These are phyloP conservation scores for Epichloe glyceriae DNA, from an alignment of 2,329 filamentous ascomycete genomes.

Conservation along the genomic window DNA sequence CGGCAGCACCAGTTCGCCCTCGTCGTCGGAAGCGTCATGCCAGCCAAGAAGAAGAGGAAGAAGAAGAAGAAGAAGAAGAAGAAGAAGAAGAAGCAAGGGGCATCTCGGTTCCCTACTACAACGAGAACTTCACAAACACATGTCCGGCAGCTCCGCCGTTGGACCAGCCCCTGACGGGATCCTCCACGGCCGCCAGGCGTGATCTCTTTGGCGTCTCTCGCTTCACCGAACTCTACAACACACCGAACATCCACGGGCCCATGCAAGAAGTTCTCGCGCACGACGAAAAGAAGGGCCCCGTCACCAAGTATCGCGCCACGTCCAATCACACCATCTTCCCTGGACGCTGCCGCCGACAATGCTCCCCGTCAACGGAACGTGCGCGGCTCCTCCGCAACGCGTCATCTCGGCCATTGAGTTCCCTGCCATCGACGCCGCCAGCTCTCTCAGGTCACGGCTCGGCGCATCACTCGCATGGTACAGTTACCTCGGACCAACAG, in stretches of 20 bases:
- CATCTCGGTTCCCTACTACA: constrained; percentile 23
- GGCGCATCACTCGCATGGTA: constrained; percentile 22
- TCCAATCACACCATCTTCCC: constrained; percentile 75
- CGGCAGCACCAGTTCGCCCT: not conserved
- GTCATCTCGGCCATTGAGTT: constrained; percentile 58
- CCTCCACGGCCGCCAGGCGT: constrained; percentile 61
- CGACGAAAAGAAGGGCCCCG: constrained; percentile 31
- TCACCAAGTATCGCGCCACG: constrained; percentile 33
- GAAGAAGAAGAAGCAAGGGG: not conserved
- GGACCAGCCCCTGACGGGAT: constrained; percentile 55
- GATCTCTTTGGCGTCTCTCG: constrained; percentile 86
- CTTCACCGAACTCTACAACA: constrained; percentile 67
- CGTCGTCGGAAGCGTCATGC: constrained; percentile 5
- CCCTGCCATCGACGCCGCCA: constrained; percentile 30
- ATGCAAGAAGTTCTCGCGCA: constrained; percentile 25
- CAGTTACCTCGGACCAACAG: constrained; percentile 27
- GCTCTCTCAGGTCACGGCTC: constrained; percentile 19
- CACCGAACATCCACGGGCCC: constrained; percentile 48
- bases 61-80: not conserved
- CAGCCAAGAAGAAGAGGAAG: not conserved
- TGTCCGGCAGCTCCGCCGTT: constrained; percentile 51
- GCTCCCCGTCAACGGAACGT: constrained; percentile 66
- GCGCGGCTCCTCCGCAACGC: constrained; percentile 55
- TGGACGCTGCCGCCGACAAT: constrained; percentile 77
- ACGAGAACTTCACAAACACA: constrained; percentile 37